phyloP scores from a whole-genome alignment of 768 basidiomycete genomes.

The Termitomyces sp. region DNA sequence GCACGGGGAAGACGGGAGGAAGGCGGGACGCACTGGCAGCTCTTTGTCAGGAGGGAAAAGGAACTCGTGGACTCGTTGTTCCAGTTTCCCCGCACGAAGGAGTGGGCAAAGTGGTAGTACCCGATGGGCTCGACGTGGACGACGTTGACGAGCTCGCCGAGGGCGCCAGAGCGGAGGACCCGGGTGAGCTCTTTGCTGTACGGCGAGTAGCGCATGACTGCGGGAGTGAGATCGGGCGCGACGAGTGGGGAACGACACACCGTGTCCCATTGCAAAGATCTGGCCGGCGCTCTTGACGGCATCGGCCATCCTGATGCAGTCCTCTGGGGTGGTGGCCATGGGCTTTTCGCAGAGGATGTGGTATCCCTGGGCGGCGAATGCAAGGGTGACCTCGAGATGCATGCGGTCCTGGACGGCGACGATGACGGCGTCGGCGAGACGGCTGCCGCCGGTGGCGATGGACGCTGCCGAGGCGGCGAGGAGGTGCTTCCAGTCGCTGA shows the following conservation, averaged over 20 bases:
- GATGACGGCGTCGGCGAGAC: constrained; percentile 78
- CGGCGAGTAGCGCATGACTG: constrained; percentile 85
- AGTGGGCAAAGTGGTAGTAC: constrained; percentile 86
- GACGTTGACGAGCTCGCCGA: constrained; percentile 78
- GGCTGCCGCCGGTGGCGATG: constrained; percentile 55
- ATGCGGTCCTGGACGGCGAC: constrained; percentile 78
- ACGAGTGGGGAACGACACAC: constrained; percentile 32
- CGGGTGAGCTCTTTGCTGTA: constrained; percentile 69
- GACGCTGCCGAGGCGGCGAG: constrained; percentile 62
- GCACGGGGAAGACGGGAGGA: not conserved
- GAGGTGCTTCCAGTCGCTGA: constrained; percentile 68
- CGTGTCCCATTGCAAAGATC: constrained; percentile 87
- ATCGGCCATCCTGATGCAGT: constrained; percentile 70
- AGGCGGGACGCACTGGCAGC: constrained; percentile 65
- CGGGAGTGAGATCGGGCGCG: not conserved
- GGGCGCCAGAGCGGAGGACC: constrained; percentile 60
- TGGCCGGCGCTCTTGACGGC: constrained; percentile 63
- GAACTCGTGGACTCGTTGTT: constrained; percentile 58
- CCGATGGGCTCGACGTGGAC: constrained; percentile 86
- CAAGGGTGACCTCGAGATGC: constrained; percentile 69
- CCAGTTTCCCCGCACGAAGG: constrained; percentile 85
- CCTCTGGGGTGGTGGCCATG: constrained; percentile 72
- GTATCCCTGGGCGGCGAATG: constrained; percentile 78
- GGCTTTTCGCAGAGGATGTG: constrained; percentile 93
- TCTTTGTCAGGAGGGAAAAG: constrained; percentile 86